Percentiles rank a stretch among this genome's conserved stretches.
These are phyloP conservation scores for Xylaria intraflava DNA, from an alignment of 495 filamentous ascomycete species.

Conservation along the genomic window DNA sequence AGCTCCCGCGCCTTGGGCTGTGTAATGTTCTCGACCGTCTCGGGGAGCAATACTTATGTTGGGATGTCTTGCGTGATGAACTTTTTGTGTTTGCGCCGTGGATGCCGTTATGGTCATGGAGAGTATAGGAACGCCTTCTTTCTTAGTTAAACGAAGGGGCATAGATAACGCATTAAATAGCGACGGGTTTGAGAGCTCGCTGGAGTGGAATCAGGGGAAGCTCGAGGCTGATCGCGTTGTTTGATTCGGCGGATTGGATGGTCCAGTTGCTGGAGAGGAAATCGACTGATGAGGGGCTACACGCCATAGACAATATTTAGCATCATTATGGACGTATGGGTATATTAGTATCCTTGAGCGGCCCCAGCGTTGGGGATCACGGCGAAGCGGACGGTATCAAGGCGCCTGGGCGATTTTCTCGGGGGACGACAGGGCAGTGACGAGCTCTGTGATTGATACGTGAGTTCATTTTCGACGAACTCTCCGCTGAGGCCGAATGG, in stretches of 20 bases:
- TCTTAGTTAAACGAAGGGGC: conserved; percentile 85
- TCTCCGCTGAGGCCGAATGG: too few species aligned
- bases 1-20: conserved; percentile 83
- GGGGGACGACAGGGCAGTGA: conserved; percentile 74
- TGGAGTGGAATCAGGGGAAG: conserved; percentile 74
- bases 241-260: conserved; percentile 70
- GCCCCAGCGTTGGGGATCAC: conserved; percentile 87
- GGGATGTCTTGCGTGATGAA: conserved; percentile 94
- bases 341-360: too few species aligned
- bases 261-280: conserved; percentile 85
- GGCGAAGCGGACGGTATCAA: conserved; percentile 86
- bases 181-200: conserved; percentile 79
- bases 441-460: conserved; percentile 55
- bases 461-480: neutral
- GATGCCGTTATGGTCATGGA: conserved; percentile 76
- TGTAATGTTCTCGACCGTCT: conserved; percentile 74
- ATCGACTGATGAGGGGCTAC: conserved; percentile 55
- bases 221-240: conserved; percentile 91
- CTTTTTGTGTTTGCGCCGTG: conserved; percentile 63
- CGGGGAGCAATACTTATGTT: conserved; percentile 76
- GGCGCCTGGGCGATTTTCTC: conserved; percentile 90
- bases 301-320: too few species aligned
- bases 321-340: too few species aligned
- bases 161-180: conserved; percentile 67
- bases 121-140: conserved; percentile 75